Percentiles rank a stretch among this genome's conserved stretches.
Conservation (phyloP, 108 stramenopile genomes). For the Thalassiosira profunda region DNA sequence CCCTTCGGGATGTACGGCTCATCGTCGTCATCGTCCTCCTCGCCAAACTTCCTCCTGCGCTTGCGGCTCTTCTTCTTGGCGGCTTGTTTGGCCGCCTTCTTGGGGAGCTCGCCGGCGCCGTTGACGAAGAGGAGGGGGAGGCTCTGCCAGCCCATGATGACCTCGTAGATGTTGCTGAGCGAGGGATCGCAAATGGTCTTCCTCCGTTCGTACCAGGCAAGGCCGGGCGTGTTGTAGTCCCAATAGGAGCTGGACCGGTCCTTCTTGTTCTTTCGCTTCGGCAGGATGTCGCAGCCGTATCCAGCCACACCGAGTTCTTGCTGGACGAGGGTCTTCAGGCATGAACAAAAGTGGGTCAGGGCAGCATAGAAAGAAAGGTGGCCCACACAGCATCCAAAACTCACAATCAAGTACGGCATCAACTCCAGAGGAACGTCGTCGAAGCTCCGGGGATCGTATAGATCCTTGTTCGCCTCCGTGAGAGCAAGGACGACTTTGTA, state of each 20-base stretch:
- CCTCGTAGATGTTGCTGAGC: not conserved
- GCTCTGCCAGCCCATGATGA: not conserved
- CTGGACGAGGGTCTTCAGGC: too few species aligned
- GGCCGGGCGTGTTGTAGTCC: too few species aligned
- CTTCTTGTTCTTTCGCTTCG: too few species aligned
- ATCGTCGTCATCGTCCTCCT: constrained; percentile 13
- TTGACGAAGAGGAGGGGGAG: not conserved
- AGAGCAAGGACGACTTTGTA: not conserved
- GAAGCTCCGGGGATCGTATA: not conserved
- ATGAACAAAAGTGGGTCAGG: too few species aligned
- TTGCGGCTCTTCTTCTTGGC: constrained; percentile 1
- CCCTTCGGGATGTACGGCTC: constrained; percentile 11
- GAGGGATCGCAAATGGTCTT: too few species aligned
- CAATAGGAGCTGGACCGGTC: too few species aligned
- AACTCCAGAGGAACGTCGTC: not conserved
- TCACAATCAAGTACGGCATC: not conserved
- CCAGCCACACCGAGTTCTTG: not conserved
- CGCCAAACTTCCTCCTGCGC: constrained; percentile 10
- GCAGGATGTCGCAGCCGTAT: not conserved
- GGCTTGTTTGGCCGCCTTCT: not conserved
- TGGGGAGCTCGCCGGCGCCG: not conserved
- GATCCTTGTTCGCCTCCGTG: not conserved
- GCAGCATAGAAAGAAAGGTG: too few species aligned
- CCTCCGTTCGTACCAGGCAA: too few species aligned
- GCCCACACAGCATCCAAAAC: too few species aligned